Evolutionary conservation across 768 basidiomycete species (phyloP).

Genomic region (Tulasnella sp.): DNA sequence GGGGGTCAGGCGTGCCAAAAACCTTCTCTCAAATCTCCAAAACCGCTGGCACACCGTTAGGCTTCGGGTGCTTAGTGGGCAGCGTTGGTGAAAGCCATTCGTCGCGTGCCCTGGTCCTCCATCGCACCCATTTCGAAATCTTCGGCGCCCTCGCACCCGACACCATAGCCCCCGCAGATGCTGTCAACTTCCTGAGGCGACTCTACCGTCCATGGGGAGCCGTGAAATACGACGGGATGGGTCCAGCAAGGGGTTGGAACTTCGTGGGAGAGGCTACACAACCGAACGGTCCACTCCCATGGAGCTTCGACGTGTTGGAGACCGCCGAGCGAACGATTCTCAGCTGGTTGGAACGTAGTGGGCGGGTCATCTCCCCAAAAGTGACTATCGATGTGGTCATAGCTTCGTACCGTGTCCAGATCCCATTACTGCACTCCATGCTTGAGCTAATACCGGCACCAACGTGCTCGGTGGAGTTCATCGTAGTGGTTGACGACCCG

Average conservation of each 20-base stretch:
- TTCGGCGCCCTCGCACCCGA: conserved; percentile 38
- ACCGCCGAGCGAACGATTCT: conserved; percentile 42
- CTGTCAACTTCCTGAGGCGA: conserved; percentile 57
- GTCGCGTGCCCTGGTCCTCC: conserved; percentile 59
- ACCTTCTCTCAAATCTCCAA: conserved; percentile 43
- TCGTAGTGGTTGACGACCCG: conserved; percentile 58
- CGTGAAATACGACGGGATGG: conserved; percentile 43
- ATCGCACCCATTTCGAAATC: conserved; percentile 54
- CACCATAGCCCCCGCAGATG: conserved; percentile 39
- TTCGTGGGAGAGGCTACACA: conserved; percentile 51
- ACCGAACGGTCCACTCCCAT: conserved; percentile 40
- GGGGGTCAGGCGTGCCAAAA: conserved; percentile 47
- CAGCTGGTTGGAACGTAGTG: conserved; percentile 40
- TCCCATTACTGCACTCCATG: conserved; percentile 46
- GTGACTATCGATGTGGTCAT: conserved; percentile 56
- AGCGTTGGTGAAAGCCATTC: conserved; percentile 55
- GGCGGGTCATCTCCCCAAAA: conserved; percentile 37
- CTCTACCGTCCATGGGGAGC: conserved; percentile 57
- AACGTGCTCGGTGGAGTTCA: conserved; percentile 52
- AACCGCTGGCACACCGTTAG: conserved; percentile 40
- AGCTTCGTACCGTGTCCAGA: conserved; percentile 54
- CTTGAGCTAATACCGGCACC: conserved; percentile 45
- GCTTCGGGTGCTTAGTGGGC: conserved; percentile 58
- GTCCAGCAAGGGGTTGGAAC: conserved; percentile 48
- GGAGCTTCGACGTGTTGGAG: conserved; percentile 51